A percentile compares a stretch with the other conserved stretches of the same genome.
phyloP scores from a whole-genome alignment of 106 monocot genomes.

The Iris macrosiphon region DNA sequence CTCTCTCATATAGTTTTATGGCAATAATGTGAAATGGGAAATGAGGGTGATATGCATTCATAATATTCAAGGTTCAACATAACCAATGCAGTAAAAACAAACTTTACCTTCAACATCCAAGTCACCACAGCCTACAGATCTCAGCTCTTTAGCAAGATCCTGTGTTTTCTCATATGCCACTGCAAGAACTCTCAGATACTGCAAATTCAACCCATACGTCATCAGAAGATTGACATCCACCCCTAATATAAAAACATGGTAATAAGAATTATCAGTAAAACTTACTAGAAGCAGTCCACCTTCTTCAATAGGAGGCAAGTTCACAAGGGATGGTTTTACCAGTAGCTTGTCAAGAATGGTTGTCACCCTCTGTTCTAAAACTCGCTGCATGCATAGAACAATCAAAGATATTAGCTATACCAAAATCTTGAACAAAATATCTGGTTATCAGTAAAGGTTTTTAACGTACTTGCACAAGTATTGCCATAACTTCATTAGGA shows the following conservation, averaged over 20 bases:
- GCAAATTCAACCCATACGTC: constrained; percentile 21
- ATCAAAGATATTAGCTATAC: neutral
- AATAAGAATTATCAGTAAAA: constrained; percentile 4
- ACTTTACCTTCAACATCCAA: constrained; percentile 99
- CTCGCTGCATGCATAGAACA: constrained; percentile 48
- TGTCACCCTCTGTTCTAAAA: constrained; percentile 89
- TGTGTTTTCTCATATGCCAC: constrained; percentile 93
- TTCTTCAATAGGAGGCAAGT: constrained; percentile 77
- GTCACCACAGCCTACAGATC: constrained; percentile 91
- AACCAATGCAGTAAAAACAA: too few relatives aligned
- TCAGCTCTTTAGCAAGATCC: constrained; percentile 86
- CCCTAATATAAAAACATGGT: neutral
- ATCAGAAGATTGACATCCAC: neutral
- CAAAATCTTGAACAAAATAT: too few relatives aligned
- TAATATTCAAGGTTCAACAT: too few relatives aligned
- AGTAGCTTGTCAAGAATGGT: constrained; percentile 86
- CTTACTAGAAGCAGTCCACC: constrained; percentile 81
- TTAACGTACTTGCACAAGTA: constrained; percentile 83
- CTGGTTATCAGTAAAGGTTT: constrained; percentile 1
- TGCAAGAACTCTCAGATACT: constrained; percentile 91
- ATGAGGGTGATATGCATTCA: too few relatives aligned
- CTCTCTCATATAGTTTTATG: too few relatives aligned
- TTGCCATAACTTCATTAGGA: constrained; percentile 98
- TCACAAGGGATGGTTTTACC: constrained; percentile 88
- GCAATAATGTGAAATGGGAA: too few relatives aligned